Base-by-base conservation (phyloP, 2,329 filamentous ascomycete species). In the Trichoderma sp. region DNA sequence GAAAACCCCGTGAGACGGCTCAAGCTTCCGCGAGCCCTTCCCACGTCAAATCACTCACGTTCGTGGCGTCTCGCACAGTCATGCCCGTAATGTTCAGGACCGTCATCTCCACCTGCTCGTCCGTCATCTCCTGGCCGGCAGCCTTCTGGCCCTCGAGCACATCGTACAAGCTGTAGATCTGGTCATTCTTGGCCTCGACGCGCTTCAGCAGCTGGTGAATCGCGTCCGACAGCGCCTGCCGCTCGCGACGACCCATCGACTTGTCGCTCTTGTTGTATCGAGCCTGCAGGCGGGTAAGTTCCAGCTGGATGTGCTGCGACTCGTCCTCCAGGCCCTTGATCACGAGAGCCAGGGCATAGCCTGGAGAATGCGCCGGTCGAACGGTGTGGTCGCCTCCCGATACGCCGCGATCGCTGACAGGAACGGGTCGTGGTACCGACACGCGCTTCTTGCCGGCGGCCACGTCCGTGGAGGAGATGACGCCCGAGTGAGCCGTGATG, bases 301-400 rank as follows among this genome's bases (percentile, higher is more conserved):
- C 83, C 69, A 90, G 82, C 76, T 91, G 90, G 61, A 96, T 78
- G 74, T 96, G 91, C 14, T 84, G 83, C 51, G 93, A 84, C 75
- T 97, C 93, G 73, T 96, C 92, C 70, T 91, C 83, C 3, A 96
- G 80, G 7, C 88, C 85, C 77, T 96, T 95, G 74, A 96, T 88
- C 24, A 96, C 90, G n/a, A 88, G 86, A 7, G 90, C 90, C 26
- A 97, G 85, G 10, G 92, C 92, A 50, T 88, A 78, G 5, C 85
- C 87, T 0, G 92, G 92, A 1, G 86, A 79, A 72, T 91, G 88
- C 1, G 88, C 83, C 6, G 89, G 88, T 5, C 90, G 88, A 71
- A 89, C 80, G 1, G 85, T 89, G 2, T 78, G 77, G 56, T 85
- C 82, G 47, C 85, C 83, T 24, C 71, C 68, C 9, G 71, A 79